Conservation (phyloP, 1,284 basidiomycete genomes). For the Tilletia walkeri region DNA sequence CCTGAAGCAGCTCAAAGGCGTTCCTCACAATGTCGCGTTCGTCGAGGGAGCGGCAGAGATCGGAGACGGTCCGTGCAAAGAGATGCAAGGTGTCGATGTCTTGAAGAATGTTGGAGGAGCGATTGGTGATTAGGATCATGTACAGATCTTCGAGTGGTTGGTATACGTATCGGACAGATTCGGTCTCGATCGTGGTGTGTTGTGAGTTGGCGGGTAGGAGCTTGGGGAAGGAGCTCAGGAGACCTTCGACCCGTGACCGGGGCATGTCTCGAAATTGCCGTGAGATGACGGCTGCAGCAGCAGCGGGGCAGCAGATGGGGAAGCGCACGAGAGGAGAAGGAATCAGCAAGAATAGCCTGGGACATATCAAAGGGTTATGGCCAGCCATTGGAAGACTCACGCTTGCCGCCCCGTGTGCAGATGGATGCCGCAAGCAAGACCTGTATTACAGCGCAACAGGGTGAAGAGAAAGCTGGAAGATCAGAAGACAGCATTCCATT, state of each 20-base stretch:
- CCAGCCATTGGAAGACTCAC: conserved; percentile 59
- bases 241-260: conserved; percentile 85
- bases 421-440: conserved; percentile 89
- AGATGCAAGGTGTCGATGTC: conserved; percentile 96
- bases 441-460: conserved; percentile 57
- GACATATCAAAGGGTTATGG: not conserved
- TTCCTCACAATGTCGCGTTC: conserved; percentile 87
- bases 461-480: not conserved
- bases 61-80: conserved; percentile 87
- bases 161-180: conserved; percentile 79
- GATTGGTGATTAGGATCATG: conserved; percentile 96
- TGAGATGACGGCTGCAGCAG: conserved; percentile 77
- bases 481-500: not conserved
- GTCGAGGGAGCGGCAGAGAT: conserved; percentile 71
- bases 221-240: conserved; percentile 95
- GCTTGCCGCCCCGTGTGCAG: conserved; percentile 88
- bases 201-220: conserved; percentile 94
- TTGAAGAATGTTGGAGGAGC: conserved; percentile 94
- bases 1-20: conserved; percentile 90
- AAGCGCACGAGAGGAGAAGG: conserved; percentile 4
- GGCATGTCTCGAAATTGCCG: conserved; percentile 95
- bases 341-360: not conserved
- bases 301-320: conserved; percentile 12
- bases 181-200: conserved; percentile 74
- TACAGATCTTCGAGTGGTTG: conserved; percentile 97